Base-by-base conservation (phyloP, 108 stramenopile species). In the Cyclostephanos invisitatus region DNA sequence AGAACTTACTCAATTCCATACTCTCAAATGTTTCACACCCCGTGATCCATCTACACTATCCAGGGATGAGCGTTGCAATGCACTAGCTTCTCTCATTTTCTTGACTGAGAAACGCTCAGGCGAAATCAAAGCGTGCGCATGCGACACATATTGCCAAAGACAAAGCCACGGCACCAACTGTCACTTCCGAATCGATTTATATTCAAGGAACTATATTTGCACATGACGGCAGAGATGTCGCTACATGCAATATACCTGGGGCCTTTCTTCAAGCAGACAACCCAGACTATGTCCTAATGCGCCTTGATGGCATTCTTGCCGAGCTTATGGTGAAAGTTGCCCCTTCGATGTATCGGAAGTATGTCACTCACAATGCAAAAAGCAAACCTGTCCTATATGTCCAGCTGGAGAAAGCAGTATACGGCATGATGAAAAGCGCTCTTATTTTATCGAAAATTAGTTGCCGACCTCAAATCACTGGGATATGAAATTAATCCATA, bases 401-500 rank as follows among this genome's bases (percentile, higher is more conserved):
- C 11, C 20, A 62, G 24, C 18, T 56, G 24, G n/a, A 72, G n/a
- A 85, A 83, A 35, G 75, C 81, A 37, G 36, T 79, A 0, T 80
- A 83, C 22, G 82, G 81, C 12, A 74, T 56, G 38, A 12, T 83
- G 11, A 32, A 32, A 4, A 32, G 75, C 8, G 54, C 76, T 0
- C 38, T 86, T 83, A 14, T 77, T 62, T 25, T 83, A 68, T 55
- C 54, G 59, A 58, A 73, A 80, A 17, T 61, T 83, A 25, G 20
- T 37, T 8, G 50, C 44, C 15, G 58, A 75, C 5, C 29, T 83
- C 0, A 67, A 59, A 22, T 21, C 49, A 25, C 64, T 59, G 0
- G 81, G 77, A 24, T 84, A 79, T 53, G 36, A 18, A 1, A 3
- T 65, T 0, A 85, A 85, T 49, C 80, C 80, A 0, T 85, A 78